Conservation (phyloP, 352 stramenopile species). For the Pythium insidiosum region DNA sequence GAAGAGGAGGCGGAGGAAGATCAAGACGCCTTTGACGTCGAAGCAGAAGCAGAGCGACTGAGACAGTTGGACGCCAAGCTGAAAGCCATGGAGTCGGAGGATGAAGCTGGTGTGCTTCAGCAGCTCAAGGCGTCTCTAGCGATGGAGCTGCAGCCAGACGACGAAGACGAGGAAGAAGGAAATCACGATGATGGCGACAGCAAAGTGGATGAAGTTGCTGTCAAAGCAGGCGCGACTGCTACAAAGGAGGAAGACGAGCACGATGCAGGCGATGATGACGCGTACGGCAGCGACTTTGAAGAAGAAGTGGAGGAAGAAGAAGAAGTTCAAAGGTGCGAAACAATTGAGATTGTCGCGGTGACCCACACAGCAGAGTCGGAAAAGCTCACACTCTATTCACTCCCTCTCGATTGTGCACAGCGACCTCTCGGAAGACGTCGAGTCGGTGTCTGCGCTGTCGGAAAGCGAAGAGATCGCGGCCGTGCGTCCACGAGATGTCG, state of each 20-base stretch:
- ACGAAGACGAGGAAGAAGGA: slow-evolving; percentile 24
- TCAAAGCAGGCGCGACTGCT: too few species aligned
- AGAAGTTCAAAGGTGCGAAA: slow-evolving; percentile 65
- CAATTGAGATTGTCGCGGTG: background rate
- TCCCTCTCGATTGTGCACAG: too few species aligned
- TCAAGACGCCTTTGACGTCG: slow-evolving; percentile 38
- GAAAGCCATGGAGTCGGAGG: slow-evolving; percentile 79
- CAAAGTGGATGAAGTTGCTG: slow-evolving; percentile 8
- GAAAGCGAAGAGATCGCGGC: slow-evolving; percentile 28
- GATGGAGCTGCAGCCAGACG: slow-evolving; percentile 41
- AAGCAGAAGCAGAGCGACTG: slow-evolving; percentile 47
- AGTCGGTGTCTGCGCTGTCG: slow-evolving; percentile 46
- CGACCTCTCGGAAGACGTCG: slow-evolving; percentile 53
- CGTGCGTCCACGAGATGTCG: background rate
- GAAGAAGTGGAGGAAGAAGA: slow-evolving; percentile 34
- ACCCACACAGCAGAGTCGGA: background rate
- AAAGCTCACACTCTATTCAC: too few species aligned
- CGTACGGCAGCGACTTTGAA: slow-evolving; percentile 81
- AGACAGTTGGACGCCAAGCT: slow-evolving; percentile 65
- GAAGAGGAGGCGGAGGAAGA: slow-evolving; percentile 13
- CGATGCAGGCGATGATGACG: slow-evolving; percentile 34
- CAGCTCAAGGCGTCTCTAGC: slow-evolving; percentile 68
- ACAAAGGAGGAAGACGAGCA: slow-evolving; percentile 1
- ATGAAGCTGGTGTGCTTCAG: slow-evolving; percentile 70
- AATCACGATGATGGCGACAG: slow-evolving; percentile 8